Percentiles rank a stretch among this genome's conserved stretches.
phyloP scores from a whole-genome alignment of 768 basidiomycete genomes.

The Amanita phalloides region DNA sequence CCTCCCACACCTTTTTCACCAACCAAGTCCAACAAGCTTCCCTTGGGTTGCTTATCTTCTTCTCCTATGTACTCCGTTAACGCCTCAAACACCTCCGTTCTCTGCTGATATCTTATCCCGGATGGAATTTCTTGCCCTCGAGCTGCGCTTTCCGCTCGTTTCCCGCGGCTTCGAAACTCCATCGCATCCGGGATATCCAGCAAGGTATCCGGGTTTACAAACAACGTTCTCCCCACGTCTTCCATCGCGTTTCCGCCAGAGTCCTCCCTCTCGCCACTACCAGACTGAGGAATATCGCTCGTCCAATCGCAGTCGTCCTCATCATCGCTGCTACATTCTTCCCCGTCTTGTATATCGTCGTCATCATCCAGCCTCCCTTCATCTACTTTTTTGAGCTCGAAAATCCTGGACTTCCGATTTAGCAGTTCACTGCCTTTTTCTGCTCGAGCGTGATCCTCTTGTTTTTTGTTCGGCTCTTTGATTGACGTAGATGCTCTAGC shows the following conservation, averaged over 20 bases:
- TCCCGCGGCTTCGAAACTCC: constrained; percentile 9
- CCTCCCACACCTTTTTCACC: constrained; percentile 23
- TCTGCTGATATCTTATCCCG: constrained; percentile 39
- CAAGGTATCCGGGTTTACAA: constrained; percentile 12
- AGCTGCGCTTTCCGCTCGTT: not conserved
- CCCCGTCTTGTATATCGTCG: not conserved
- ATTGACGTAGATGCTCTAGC: not conserved
- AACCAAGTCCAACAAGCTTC: constrained; percentile 54
- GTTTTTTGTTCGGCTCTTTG: not conserved
- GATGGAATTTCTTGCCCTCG: constrained; percentile 10
- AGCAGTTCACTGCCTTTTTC: not conserved
- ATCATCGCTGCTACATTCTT: constrained; percentile 21
- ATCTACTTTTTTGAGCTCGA: not conserved
- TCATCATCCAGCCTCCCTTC: not conserved
- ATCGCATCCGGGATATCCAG: constrained; percentile 19
- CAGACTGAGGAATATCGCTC: constrained; percentile 18
- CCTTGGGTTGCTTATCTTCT: constrained; percentile 55
- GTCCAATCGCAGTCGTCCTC: constrained; percentile 29
- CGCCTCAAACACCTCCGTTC: constrained; percentile 60
- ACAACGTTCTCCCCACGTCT: not conserved
- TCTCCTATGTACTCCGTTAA: constrained; percentile 54
- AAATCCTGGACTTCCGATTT: not conserved
- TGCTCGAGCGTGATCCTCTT: not conserved
- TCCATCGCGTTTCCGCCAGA: not conserved
- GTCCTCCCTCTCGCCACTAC: not conserved